These are phyloP conservation scores for Apiospora koreana DNA, from an alignment of 2,329 filamentous ascomycete genomes.

Conservation along the genomic window DNA sequence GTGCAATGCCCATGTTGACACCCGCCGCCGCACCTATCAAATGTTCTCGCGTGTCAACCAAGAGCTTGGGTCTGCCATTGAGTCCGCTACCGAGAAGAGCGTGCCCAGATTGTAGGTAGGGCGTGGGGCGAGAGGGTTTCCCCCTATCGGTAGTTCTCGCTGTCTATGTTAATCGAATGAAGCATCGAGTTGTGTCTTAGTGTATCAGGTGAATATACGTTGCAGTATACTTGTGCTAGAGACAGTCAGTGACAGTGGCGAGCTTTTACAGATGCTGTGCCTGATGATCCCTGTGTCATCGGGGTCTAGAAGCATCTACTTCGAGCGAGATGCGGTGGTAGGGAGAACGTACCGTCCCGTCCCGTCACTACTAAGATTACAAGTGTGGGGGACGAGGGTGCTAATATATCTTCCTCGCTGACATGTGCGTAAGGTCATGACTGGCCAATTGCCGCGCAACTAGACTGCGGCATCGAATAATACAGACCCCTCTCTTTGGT, in stretches of 20 bases:
- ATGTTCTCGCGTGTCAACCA: conserved; percentile 61
- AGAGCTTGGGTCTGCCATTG: conserved; percentile 53
- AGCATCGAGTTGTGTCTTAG: not conserved
- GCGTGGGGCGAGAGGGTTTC: not conserved
- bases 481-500: not conserved
- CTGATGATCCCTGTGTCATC: not conserved
- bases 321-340: not conserved
- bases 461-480: not conserved
- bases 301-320: not conserved
- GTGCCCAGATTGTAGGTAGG: conserved; percentile 10
- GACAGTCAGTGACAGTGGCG: no score
- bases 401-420: not conserved
- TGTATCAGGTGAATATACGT: not conserved
- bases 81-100: conserved; percentile 52
- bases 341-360: not conserved
- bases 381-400: not conserved
- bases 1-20: conserved; percentile 51
- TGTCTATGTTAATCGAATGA: not conserved
- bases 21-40: conserved; percentile 58
- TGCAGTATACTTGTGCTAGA: no score
- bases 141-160: not conserved
- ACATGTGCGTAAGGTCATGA: not conserved
- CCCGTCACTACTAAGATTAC: not conserved
- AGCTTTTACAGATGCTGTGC: no score
- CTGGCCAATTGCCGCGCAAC: not conserved